Evolutionary conservation across 495 filamentous ascomycete species (phyloP), one percentile per base, ranked within the genome.

Genomic region (Hypoxylon perforatum): DNA sequence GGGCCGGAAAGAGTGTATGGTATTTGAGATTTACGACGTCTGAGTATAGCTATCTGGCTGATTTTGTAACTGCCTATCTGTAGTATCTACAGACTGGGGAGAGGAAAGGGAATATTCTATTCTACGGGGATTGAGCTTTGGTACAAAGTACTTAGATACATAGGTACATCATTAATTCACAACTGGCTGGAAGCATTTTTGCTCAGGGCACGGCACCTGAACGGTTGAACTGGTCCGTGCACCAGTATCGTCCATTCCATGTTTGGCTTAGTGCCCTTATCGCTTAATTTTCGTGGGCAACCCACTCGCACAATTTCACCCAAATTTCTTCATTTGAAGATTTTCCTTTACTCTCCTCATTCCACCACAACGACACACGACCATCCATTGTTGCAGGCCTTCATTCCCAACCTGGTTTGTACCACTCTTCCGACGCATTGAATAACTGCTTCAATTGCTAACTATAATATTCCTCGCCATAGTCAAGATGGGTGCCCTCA

Each of bases 401-500:
- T 50, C 56, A 67, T 69, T 73, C 69, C 70, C 68, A 70, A 75
- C 70, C 73, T 74, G 74, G 73, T 75, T 66, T 62, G 74, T 73
- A 50, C 19, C 21, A 30, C 54, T 48, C 19, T 49, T 51, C 42
- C 36, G 19, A 47, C 28, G 12, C 25, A 51, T 19, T 50, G 30
- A 4, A 19, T 17, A 39, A 25, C 48, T 56, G 15, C 45, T 69
- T 33, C 38, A n/a, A 35, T 44, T 62, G 60, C 74, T 76, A 63
- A 75, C 67, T 33, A 39, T 19, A 5, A 5, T 50, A 28, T 18
- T 35, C 36, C 18, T 30, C 11, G 53, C 39, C 21, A 22, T 62
- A 82, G 80, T 73, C 77, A 84, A 80, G 83, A 94, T 95, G 92
- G 92, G 92, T 85, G 92, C 92, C 83, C 90, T 95, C 81, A 97